A percentile compares a stretch with the other conserved stretches of the same genome.
phyloP scores from a whole-genome alignment of 2,329 filamentous ascomycete species.

The Fusarium sp. region DNA sequence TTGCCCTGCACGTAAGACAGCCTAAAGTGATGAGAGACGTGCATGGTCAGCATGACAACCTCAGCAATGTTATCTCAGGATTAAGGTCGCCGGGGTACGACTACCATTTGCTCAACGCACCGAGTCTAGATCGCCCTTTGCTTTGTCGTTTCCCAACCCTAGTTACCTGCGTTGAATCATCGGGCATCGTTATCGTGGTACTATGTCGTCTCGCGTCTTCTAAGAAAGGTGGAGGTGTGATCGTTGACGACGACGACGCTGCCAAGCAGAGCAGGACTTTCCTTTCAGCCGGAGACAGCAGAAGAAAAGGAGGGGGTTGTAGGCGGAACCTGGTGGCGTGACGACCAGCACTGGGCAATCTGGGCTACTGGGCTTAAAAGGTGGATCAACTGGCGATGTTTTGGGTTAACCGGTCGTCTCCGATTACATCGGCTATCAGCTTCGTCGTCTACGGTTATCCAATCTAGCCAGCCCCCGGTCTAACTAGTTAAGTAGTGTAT shows the following conservation, averaged over 20 bases:
- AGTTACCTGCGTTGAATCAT: neutral
- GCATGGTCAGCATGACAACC: neutral
- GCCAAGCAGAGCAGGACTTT: neutral
- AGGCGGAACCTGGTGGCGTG: neutral
- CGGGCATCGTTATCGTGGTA: neutral
- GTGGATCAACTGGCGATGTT: neutral
- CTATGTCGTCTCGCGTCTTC: neutral
- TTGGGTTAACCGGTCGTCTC: neutral
- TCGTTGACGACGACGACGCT: neutral
- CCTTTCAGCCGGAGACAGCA: neutral
- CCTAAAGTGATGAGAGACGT: neutral
- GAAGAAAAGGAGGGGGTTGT: neutral
- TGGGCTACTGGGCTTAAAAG: neutral
- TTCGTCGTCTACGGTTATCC: neutral
- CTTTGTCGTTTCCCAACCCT: neutral
- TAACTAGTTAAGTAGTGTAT: neutral
- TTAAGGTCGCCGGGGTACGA: neutral
- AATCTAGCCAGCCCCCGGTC: neutral
- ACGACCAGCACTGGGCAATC: neutral
- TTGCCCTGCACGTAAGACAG: neutral
- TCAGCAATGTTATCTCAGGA: neutral
- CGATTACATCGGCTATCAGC: neutral
- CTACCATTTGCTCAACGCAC: neutral
- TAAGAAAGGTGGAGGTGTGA: neutral
- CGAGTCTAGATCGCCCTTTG: neutral